phyloP scores from a whole-genome alignment of 306 rosid genomes.

The Vigna radiata region DNA sequence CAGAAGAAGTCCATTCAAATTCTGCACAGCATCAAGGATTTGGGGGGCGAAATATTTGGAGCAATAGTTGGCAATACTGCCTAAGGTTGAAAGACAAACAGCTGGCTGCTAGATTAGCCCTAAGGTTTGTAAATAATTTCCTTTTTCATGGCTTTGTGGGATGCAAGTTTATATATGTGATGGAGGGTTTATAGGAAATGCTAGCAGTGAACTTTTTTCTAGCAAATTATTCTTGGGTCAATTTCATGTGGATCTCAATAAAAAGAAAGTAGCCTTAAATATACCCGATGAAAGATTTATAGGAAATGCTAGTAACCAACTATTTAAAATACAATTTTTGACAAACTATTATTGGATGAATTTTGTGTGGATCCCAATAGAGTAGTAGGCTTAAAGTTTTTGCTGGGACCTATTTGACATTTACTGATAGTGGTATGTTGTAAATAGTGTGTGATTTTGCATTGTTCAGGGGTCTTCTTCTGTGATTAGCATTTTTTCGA shows the following conservation, averaged over 20 bases:
- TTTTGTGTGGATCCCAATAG: not conserved
- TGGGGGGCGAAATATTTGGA: constrained; percentile 70
- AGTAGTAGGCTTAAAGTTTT: not conserved
- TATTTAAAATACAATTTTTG: not conserved
- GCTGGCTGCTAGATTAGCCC: constrained; percentile 90
- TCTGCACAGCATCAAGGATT: constrained; percentile 64
- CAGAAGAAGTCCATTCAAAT: constrained; percentile 68
- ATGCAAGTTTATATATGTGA: constrained; percentile 32
- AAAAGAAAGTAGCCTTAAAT: not conserved
- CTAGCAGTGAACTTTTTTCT: not conserved
- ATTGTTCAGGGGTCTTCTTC: not conserved
- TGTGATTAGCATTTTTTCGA: constrained; percentile 20
- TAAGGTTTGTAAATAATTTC: constrained; percentile 63
- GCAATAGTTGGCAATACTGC: constrained; percentile 98
- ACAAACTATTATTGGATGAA: not conserved
- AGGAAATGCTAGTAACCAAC: not conserved
- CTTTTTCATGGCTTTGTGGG: constrained; percentile 37
- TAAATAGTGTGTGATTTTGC: not conserved
- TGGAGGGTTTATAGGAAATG: not conserved
- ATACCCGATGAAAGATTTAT: not conserved
- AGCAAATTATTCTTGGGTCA: not conserved
- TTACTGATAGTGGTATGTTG: not conserved
- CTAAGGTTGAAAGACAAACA: constrained; percentile 91
- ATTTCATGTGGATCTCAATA: not conserved
- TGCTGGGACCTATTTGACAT: not conserved